Evolutionary conservation across 1,284 basidiomycete species (phyloP), one percentile per base, ranked within the genome.

Genomic region (Tilletia horrida): DNA sequence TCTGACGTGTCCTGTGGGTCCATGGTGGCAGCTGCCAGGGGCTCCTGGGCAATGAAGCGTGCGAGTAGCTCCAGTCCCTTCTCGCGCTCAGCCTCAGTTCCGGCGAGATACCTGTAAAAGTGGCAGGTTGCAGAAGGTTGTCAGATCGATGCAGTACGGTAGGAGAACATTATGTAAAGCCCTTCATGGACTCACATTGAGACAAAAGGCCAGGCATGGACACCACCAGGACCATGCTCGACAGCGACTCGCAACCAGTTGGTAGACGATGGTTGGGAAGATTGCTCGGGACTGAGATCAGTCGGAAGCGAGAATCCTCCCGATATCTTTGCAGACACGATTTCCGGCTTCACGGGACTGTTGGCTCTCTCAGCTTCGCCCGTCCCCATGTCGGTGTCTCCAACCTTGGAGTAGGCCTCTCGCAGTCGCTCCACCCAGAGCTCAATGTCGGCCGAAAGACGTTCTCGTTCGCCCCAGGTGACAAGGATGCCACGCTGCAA

Each of bases 151-250:
- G 43, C 9, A 11, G 35, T 40, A 6, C 35, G 35, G 6, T 40
- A 4, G 11, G 35, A 40, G 35, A 11, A 11, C 35, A 6, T 40
- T 40, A 11, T 40, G 35, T 11, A 6, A 4, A 40, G 11, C 4
- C 35, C 35, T 6, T 40, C 35, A 4, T 2, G n/a, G 9, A 65
- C 55, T 59, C 55, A 59, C 74, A 81, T 80, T 14, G 73, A 70
- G 31, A 80, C 76, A 40, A 81, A 79, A 2, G 80, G 80, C 80
- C 80, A 81, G 18, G 78, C 77, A 47, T 81, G 80, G 16, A 81
- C 78, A 11, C 80, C 80, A 4, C 70, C 72, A 1, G 75, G 72
- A 0, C 79, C 79, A 45, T 71, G 72, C 62, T 81, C 76, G 23
- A 81, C 73, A 9, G 69, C 69, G 13, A 70, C 74, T n/a, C 73